Percentiles rank a stretch among this genome's conserved stretches.
These are phyloP conservation scores for Saccharomycopsis fibuligera DNA, from an alignment of 805 yeast species.

Conservation along the genomic window DNA sequence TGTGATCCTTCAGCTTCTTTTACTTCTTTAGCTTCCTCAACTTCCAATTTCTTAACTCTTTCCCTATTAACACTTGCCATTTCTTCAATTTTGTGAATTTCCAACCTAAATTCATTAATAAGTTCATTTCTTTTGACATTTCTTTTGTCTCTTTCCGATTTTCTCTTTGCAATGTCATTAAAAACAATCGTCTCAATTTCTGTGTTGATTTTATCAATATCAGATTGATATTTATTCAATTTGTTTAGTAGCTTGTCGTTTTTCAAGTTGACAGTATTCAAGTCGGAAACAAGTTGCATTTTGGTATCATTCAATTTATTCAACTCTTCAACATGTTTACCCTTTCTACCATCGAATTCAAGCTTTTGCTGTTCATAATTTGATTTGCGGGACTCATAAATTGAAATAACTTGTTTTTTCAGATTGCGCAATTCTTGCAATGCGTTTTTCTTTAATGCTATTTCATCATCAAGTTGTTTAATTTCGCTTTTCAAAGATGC, in stretches of 20 bases:
- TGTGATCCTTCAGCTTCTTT: too few relatives aligned
- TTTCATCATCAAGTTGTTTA: constrained; percentile 12
- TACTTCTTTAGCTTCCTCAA: too few relatives aligned
- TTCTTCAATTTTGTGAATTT: constrained; percentile 12
- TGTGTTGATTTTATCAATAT: constrained; percentile 5
- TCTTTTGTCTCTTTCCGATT: constrained; percentile 7
- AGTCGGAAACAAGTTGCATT: constrained; percentile 5
- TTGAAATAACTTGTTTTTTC: neutral
- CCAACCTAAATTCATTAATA: constrained; percentile 11
- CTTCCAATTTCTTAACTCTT: constrained; percentile 15
- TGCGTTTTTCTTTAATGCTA: constrained; percentile 2
- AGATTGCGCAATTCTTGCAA: neutral
- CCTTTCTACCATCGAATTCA: neutral
- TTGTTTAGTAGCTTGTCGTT: constrained; percentile 12
- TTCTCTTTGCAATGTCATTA: neutral
- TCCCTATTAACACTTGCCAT: constrained; percentile 1
- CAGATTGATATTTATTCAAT: constrained; percentile 4
- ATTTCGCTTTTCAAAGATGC: constrained; percentile 40
- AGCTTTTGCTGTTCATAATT: constrained; percentile 1
- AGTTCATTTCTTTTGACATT: constrained; percentile 6
- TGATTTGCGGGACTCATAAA: constrained; percentile 1
- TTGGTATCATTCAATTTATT: neutral
- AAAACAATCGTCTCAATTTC: neutral
- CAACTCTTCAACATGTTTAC: neutral
- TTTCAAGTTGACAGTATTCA: constrained; percentile 2